Percentiles rank a stretch among this genome's conserved stretches.
Conservation (phyloP, 345 rosid genomes). For the Pugionium dolabratum region DNA sequence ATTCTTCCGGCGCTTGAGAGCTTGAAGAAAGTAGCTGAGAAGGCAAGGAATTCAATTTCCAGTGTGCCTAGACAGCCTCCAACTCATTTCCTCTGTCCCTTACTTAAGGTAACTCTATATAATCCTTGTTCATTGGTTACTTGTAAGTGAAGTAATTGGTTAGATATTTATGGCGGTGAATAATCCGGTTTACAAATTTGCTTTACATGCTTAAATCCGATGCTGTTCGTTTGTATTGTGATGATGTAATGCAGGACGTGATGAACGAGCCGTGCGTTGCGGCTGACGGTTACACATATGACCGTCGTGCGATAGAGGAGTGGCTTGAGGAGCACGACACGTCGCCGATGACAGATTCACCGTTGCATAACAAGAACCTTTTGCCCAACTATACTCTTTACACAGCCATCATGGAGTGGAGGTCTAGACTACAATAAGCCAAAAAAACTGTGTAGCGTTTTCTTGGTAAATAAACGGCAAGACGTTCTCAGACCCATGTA, state of each 20-base stretch:
- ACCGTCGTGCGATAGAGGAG: conserved; percentile 68
- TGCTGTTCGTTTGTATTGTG: background rate
- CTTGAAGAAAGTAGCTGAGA: conserved; percentile 56
- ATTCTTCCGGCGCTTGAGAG: conserved; percentile 75
- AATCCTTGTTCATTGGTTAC: conserved; percentile 1
- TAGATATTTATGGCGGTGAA: background rate
- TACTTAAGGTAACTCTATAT: conserved; percentile 58
- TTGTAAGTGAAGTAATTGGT: background rate
- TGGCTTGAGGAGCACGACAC: conserved; percentile 68
- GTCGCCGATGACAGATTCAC: conserved; percentile 70
- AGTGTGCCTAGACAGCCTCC: conserved; percentile 45
- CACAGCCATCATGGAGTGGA: conserved; percentile 78
- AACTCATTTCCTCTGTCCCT: conserved; percentile 76
- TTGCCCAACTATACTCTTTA: conserved; percentile 74
- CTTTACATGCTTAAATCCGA: background rate
- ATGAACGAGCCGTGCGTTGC: conserved; percentile 92
- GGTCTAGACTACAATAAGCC: conserved; percentile 43
- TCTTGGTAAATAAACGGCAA: conserved; percentile 26
- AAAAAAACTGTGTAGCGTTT: conserved; percentile 28
- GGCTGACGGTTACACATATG: conserved; percentile 85
- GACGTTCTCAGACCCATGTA: conserved; percentile 3
- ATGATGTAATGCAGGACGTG: conserved; percentile 54
- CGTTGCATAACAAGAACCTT: conserved; percentile 55
- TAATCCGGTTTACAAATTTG: background rate
- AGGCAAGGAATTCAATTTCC: conserved; percentile 44